phyloP scores from a whole-genome alignment of 2,329 filamentous ascomycete species.

The Exserohilum turcica region DNA sequence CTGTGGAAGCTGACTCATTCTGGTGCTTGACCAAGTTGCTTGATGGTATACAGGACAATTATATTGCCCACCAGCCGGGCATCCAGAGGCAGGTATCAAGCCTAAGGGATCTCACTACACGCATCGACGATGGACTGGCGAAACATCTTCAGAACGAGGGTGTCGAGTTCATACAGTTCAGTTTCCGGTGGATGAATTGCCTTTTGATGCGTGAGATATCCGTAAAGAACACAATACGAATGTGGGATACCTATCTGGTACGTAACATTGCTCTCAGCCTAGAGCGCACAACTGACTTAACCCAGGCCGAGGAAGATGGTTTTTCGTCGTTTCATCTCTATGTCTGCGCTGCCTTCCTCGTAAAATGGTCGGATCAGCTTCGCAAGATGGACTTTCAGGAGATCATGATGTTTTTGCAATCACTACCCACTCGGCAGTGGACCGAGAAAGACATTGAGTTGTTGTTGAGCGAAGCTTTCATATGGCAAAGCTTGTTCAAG shows the following conservation, averaged over 20 bases:
- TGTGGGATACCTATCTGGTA: constrained; percentile 99
- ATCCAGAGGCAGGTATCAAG: constrained; percentile 93
- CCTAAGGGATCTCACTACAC: constrained; percentile 83
- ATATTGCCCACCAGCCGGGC: constrained; percentile 95
- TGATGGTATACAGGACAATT: constrained; percentile 99
- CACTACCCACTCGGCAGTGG: constrained; percentile 89
- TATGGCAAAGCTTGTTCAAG: constrained; percentile 97
- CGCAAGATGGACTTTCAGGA: constrained; percentile 98
- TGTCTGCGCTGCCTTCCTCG: constrained; percentile 94
- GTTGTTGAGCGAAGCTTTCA: constrained; percentile 92
- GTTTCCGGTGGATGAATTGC: constrained; percentile 99
- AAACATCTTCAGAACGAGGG: constrained; percentile 89
- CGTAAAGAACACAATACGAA: constrained; percentile 93
- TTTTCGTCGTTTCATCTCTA: constrained; percentile 99
- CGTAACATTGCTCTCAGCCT: constrained; percentile 36
- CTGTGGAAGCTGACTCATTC: constrained; percentile 96
- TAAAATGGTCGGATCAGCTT: constrained; percentile 96
- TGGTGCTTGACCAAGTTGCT: constrained; percentile 98
- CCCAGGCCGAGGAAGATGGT: constrained; percentile 92
- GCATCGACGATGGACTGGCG: constrained; percentile 83
- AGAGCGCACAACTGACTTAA: constrained; percentile 17
- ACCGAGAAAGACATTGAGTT: constrained; percentile 98
- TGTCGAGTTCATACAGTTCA: constrained; percentile 99
- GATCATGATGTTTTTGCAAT: constrained; percentile 99
- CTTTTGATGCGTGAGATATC: constrained; percentile 96